A percentile compares a stretch with the other conserved stretches of the same genome.
Evolutionary conservation across 2,329 filamentous ascomycete genomes (phyloP).

Genomic region (Coniochaeta sp.): DNA sequence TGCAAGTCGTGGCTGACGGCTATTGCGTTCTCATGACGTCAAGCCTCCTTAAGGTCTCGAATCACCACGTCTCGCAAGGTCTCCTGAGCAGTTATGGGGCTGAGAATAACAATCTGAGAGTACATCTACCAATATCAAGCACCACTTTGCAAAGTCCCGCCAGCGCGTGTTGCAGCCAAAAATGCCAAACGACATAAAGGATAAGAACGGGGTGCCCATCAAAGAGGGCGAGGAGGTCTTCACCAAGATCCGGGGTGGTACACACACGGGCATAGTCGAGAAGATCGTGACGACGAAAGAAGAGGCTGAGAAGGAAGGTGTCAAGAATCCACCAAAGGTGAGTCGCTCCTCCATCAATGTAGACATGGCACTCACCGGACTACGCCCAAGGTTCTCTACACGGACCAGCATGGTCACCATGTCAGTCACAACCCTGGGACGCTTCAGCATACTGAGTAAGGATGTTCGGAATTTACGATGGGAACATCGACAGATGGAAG

Average conservation of each 20-base stretch:
- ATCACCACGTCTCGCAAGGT: neutral
- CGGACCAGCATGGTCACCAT: conserved; percentile 1
- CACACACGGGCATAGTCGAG: conserved; percentile 29
- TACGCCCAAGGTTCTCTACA: neutral
- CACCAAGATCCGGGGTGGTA: conserved; percentile 28
- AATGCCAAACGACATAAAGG: conserved; percentile 17
- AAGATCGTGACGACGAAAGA: conserved; percentile 25
- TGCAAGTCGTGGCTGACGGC: neutral
- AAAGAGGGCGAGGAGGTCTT: conserved; percentile 29
- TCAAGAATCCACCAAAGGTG: conserved; percentile 34
- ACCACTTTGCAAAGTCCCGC: too few species aligned
- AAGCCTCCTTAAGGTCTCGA: neutral
- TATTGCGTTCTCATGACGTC: neutral
- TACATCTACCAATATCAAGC: too few species aligned
- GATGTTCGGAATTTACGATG: too few species aligned
- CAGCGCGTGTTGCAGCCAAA: too few species aligned
- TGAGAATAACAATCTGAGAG: too few species aligned
- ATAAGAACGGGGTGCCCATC: conserved; percentile 29
- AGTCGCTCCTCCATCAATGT: neutral
- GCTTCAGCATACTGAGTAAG: conserved; percentile 2
- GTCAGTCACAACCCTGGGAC: conserved; percentile 1
- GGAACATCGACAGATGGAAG: too few species aligned
- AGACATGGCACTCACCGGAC: neutral
- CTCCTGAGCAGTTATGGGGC: too few species aligned
- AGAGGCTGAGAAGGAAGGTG: conserved; percentile 24